Base-by-base conservation (phyloP, 768 basidiomycete species). In the Piloderma croceum region DNA sequence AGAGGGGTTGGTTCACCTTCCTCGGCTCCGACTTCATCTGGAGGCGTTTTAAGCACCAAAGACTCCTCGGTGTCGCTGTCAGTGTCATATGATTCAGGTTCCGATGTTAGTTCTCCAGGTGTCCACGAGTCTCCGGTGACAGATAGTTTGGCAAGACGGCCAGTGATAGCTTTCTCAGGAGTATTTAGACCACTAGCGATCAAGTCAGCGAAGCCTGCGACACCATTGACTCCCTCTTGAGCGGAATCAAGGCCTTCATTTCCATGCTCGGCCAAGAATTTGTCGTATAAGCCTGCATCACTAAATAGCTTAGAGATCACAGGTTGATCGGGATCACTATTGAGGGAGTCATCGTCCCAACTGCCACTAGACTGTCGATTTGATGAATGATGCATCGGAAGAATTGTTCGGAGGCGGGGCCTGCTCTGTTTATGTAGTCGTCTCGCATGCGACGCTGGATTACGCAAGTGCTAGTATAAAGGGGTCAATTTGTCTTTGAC, bases 141-240 rank as follows among this genome's bases (percentile, higher is more conserved):
- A 15, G 57, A 49, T n/a, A 75, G 51, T 38, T 64, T 64, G 5
- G 65, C 67, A 11, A 68, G 59, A 11, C 60, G 60, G 25, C 53
- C 52, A 7, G 63, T 55, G 6, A 62, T 43, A 3, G 58, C 62
- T 10, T 59, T 52, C 46, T 72, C 70, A 12, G 36, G 50, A 1
- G 52, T 41, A 36, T 48, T 61, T 12, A 74, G 62, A 42, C 73
- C 65, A 12, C 57, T 54, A n/a, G 56, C 66, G 11, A 74, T 61
- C n/a, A 75, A 65, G 15, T 66, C 53, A 5, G 59, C 62, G 43
- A 73, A 70, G 18, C 64, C 61, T 15, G 58, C 56, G 15, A 52
- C 37, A 20, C 53, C 51, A 22, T 61, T 53, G 9, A 51, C 38
- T 11, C 46, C 45, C 18, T 18, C 34, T 35, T 1, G 12, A 34